phyloP scores from a whole-genome alignment of 139 green algal genomes.

The Chlorella sp. region DNA sequence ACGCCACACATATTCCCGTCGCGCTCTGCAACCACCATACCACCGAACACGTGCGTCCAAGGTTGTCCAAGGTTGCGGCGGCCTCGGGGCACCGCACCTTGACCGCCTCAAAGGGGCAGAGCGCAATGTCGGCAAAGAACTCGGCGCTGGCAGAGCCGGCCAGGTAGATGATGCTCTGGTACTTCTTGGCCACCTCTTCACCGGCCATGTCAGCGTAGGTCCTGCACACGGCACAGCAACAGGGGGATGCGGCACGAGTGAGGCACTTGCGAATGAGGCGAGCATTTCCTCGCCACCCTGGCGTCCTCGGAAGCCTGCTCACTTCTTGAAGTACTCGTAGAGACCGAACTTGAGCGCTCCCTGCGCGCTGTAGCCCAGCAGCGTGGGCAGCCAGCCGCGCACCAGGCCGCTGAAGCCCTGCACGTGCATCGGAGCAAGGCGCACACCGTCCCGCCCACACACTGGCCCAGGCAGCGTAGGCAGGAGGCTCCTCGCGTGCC shows the following conservation, averaged over 20 bases:
- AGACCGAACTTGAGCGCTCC: constrained; percentile 89
- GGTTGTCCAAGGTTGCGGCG: too few relatives aligned
- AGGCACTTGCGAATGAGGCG: too few relatives aligned
- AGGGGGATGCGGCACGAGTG: too few relatives aligned
- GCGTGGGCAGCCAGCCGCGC: constrained; percentile 75
- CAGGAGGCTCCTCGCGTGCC: too few relatives aligned
- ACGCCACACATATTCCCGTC: too few relatives aligned
- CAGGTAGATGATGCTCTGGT: constrained; percentile 86
- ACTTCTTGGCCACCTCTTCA: constrained; percentile 73
- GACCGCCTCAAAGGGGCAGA: constrained; percentile 93
- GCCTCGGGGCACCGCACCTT: too few relatives aligned
- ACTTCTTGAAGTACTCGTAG: constrained; percentile 93
- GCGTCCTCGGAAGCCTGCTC: constrained; percentile 14
- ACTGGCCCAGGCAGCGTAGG: too few relatives aligned
- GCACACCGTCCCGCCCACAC: too few relatives aligned
- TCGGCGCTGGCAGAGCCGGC: constrained; percentile 83
- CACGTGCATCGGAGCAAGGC: too few relatives aligned
- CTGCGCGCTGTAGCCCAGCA: constrained; percentile 81
- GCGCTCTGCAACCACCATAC: too few relatives aligned
- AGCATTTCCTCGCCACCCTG: too few relatives aligned
- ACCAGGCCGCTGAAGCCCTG: constrained; percentile 66
- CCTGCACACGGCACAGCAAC: constrained; percentile 22
- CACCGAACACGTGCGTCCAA: too few relatives aligned
- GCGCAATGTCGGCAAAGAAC: constrained; percentile 92
- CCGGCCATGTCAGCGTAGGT: constrained; percentile 80